Evolutionary conservation across 73 alveolate genomes (phyloP), one percentile per base, ranked within the genome.

Genomic region (Stentor coeruleus): DNA sequence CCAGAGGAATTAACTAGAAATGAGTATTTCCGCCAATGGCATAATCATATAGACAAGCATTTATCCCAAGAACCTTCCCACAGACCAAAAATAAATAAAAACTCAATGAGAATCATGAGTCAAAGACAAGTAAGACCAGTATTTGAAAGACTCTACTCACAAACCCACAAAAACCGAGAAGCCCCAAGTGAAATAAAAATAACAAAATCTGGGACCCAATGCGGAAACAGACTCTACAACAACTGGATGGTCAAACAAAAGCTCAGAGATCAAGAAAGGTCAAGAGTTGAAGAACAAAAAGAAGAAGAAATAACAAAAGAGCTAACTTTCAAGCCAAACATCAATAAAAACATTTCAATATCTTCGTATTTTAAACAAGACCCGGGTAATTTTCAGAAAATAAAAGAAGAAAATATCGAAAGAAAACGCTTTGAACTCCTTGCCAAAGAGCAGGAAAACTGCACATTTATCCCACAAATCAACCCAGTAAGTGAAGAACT

Each of bases 261-360:
- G 20, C 6, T 11, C 6, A 49, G 6, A 6, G 66, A 49, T 6
- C 6, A 49, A 20, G 6, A 6, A 6, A 49, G 66, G 66, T 49
- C 66, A 20, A 49, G 20, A 20, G 66, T 20, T 49, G 6, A 11
- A 49, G 66, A 49, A 66, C 20, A 66, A 66, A 66, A 20, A 66
- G 40, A 66, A 2, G 79, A 66, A 2, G 40, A 31, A 31, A 20
- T 20, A 20, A 66, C 26, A 37, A 66, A 66, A 20, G 39, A 20
- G 36, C 39, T 66, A 20, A 66, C 79, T 66, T 66, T 66, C 33
- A 66, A 66, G 79, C 79, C 79, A 26, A 26, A 20, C n/a, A 66
- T 66, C n/a, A 66, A 66, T 33, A 33, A 20, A 37, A 57, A 57
- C 28, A 57, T n/a, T n/a, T 20, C 0, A 20, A 31, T 20, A 0